Percentiles rank a stretch among this genome's conserved stretches.
These are phyloP conservation scores for Stephania japonica DNA, from an alignment of 164 flowering plant genomes.

Conservation along the genomic window DNA sequence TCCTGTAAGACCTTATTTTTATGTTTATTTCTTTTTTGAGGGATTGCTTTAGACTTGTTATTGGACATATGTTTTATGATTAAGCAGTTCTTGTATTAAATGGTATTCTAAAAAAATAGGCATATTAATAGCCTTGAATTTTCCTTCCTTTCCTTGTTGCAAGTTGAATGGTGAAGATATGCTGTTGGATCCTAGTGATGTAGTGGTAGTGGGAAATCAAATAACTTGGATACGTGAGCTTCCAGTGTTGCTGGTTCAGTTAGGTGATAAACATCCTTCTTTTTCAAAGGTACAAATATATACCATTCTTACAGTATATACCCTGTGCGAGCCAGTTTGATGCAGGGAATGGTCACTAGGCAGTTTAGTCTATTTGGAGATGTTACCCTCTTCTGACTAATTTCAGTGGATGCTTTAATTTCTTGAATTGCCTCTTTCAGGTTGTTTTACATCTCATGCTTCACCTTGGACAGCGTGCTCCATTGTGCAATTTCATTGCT, in stretches of 20 bases:
- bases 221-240: slow-evolving; percentile 64
- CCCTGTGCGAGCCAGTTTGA: not conserved
- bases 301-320: not conserved
- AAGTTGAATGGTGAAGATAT: slow-evolving; percentile 27
- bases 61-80: not conserved
- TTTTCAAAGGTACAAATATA: slow-evolving; percentile 45
- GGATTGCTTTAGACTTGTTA: not conserved
- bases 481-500: slow-evolving; percentile 32
- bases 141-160: not conserved
- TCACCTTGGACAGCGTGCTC: slow-evolving; percentile 54
- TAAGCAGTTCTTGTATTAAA: too few species aligned
- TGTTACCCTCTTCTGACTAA: not conserved
- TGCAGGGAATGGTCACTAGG: not conserved
- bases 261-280: slow-evolving; percentile 52
- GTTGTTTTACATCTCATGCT: slow-evolving; percentile 62
- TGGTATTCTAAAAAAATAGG: too few species aligned
- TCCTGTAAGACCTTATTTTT: slow-evolving; percentile 41
- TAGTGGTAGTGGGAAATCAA: slow-evolving; percentile 33
- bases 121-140: not conserved
- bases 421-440: slow-evolving; percentile 28
- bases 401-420: not conserved
- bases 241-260: slow-evolving; percentile 43
- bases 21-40: not conserved
- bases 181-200: slow-evolving; percentile 34
- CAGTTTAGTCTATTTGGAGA: not conserved